These are phyloP conservation scores for Kluyveromyces nonfermentans DNA, from an alignment of 805 yeast species.

Conservation along the genomic window DNA sequence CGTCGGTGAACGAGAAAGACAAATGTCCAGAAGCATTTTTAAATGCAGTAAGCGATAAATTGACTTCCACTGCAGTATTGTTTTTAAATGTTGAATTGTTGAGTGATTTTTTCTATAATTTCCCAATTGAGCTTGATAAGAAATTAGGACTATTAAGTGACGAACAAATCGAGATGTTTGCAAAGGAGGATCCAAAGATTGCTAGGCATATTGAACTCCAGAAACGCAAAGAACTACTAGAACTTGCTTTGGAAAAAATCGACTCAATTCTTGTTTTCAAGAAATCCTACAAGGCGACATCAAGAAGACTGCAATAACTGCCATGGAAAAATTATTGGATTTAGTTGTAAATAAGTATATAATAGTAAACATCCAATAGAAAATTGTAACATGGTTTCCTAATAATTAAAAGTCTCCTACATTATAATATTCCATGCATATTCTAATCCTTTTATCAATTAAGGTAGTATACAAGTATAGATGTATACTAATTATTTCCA, in stretches of 20 bases:
- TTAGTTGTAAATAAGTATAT: background rate
- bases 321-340: no score
- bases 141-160: slow-evolving; percentile 52
- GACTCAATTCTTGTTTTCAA: slow-evolving; percentile 43
- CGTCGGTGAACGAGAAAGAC: slow-evolving; percentile 67
- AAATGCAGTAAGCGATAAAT: slow-evolving; percentile 84
- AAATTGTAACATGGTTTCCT: no score
- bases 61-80: slow-evolving; percentile 86
- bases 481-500: background rate
- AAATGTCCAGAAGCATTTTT: slow-evolving; percentile 92
- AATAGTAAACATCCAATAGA: background rate
- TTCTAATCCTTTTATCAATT: background rate
- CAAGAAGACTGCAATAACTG: background rate
- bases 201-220: slow-evolving; percentile 88
- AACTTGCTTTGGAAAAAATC: slow-evolving; percentile 73
- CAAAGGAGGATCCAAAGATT: slow-evolving; percentile 89
- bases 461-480: background rate
- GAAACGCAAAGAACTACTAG: slow-evolving; percentile 81
- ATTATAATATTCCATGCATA: background rate
- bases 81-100: slow-evolving; percentile 88
- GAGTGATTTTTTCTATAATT: slow-evolving; percentile 91
- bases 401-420: no score
- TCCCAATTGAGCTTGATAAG: slow-evolving; percentile 86
- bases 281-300: slow-evolving; percentile 24
- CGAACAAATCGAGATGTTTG: slow-evolving; percentile 80